These are phyloP conservation scores for Arthrobotrys megalospora DNA, from an alignment of 2,329 filamentous ascomycete genomes.

Conservation along the genomic window DNA sequence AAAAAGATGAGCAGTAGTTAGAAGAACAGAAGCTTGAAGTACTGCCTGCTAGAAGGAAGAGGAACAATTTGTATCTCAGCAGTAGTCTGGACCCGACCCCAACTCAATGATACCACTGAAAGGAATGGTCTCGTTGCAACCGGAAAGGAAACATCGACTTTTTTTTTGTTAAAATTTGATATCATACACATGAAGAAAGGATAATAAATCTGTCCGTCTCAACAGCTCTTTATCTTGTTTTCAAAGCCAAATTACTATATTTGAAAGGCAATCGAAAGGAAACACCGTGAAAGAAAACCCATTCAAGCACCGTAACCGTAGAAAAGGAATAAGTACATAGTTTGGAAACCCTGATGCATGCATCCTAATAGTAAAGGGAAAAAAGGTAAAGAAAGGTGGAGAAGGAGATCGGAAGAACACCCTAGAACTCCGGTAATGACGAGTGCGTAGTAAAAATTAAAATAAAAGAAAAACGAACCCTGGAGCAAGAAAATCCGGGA, in stretches of 20 bases:
- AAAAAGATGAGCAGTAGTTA: too few species aligned
- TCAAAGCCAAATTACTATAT: slow-evolving; percentile 4
- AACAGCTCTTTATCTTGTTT: background rate
- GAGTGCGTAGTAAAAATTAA: slow-evolving; percentile 18
- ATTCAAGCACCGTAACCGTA: slow-evolving; percentile 11
- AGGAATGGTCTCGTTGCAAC: too few species aligned
- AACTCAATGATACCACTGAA: background rate
- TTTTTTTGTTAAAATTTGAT: slow-evolving; percentile 4
- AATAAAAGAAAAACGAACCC: slow-evolving; percentile 11
- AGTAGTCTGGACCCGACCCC: too few species aligned
- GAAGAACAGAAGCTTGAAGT: too few species aligned
- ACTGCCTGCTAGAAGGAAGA: too few species aligned
- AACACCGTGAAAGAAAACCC: slow-evolving; percentile 21
- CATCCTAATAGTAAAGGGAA: slow-evolving; percentile 15
- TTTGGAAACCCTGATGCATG: slow-evolving; percentile 37
- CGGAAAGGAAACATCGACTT: too few species aligned
- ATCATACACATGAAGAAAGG: background rate
- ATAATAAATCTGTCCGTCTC: background rate
- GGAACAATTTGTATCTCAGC: too few species aligned
- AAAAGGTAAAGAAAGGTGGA: slow-evolving; percentile 8
- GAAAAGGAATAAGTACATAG: slow-evolving; percentile 5
- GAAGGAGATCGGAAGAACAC: slow-evolving; percentile 17
- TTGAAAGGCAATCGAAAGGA: background rate
- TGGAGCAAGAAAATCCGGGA: background rate
- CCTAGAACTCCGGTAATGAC: slow-evolving; percentile 34